Base-by-base conservation (phyloP, 257 asterid genomes). In the Sherardia arvensis region DNA sequence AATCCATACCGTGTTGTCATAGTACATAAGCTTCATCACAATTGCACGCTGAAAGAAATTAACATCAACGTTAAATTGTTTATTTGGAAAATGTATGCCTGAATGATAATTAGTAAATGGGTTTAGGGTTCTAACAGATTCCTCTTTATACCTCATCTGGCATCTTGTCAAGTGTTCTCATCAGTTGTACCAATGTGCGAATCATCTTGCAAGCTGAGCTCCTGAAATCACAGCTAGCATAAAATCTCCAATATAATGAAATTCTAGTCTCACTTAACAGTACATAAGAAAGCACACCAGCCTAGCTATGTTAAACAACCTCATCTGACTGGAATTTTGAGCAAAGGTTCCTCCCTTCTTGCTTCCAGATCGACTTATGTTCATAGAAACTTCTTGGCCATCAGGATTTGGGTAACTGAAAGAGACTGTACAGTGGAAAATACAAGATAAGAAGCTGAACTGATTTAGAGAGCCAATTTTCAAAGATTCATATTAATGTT, bases 151-250 rank as follows among this genome's bases (percentile, higher is more conserved):
- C 95, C 96, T 91, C 95, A 64, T 86, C 91, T 55, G 96, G 97
- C 95, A 91, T 85, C 88, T 91, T 85, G 76, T 88, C 96, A 61
- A 88, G 81, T 69, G 96, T 91, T 78, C 98, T 86, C 98, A 91
- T 88, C 61, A 88, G 81, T 36, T n/a, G n/a, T n/a, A n/a, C n/a
- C n/a, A n/a, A n/a, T n/a, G n/a, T n/a, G n/a, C n/a, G n/a, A n/a
- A n/a, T n/a, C n/a, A n/a, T n/a, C n/a, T n/a, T n/a, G n/a, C n/a
- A n/a, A n/a, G n/a, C n/a, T n/a, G n/a, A n/a, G n/a, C n/a, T n/a
- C n/a, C n/a, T n/a, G n/a, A n/a, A n/a, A n/a, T n/a, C n/a, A n/a
- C n/a, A n/a, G n/a, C n/a, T n/a, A n/a, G n/a, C n/a, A n/a, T n/a
- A n/a, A n/a, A n/a, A n/a, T n/a, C n/a, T n/a, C n/a, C n/a, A 5